phyloP scores from a whole-genome alignment of 1,139 yeast genomes.

The Starmera stellimalicola region DNA sequence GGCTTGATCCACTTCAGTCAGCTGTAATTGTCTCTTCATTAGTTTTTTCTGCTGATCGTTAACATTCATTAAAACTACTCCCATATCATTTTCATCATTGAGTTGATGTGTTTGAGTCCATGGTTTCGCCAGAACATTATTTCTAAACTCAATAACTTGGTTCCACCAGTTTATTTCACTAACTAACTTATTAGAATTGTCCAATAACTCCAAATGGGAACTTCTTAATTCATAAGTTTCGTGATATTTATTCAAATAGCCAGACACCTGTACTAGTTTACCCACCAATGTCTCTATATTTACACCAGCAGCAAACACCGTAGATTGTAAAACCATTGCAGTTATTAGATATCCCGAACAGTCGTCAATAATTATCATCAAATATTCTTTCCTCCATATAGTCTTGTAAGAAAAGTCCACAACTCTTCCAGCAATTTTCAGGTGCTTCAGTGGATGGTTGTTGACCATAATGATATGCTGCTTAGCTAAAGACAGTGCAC shows the following conservation, averaged over 20 bases:
- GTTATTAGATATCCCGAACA: conserved; percentile 19
- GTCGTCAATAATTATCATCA: conserved; percentile 22
- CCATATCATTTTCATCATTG: conserved; percentile 2
- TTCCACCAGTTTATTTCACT: conserved; percentile 28
- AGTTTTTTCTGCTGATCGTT: no score
- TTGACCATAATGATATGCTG: conserved; percentile 20
- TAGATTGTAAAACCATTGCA: conserved; percentile 8
- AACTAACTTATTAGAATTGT: conserved; percentile 13
- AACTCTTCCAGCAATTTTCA: conserved; percentile 26
- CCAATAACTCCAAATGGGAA: conserved; percentile 19
- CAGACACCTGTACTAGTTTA: conserved; percentile 9
- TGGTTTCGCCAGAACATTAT: conserved; percentile 12
- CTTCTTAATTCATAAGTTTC: conserved; percentile 20
- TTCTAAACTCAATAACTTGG: conserved; percentile 4
- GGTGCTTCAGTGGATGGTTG: conserved; percentile 29
- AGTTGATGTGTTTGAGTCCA: conserved; percentile 20
- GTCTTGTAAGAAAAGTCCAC: conserved; percentile 13
- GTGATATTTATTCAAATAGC: conserved; percentile 8
- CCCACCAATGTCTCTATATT: conserved; percentile 4
- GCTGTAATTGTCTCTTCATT: no score
- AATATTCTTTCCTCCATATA: neutral
- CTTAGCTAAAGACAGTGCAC: conserved; percentile 10
- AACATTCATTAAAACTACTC: no score
- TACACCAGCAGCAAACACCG: conserved; percentile 9
- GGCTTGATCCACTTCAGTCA: no score